A percentile compares a stretch with the other conserved stretches of the same genome.
phyloP scores from a whole-genome alignment of 2,329 filamentous ascomycete genomes.

The Xylaria digitata region DNA sequence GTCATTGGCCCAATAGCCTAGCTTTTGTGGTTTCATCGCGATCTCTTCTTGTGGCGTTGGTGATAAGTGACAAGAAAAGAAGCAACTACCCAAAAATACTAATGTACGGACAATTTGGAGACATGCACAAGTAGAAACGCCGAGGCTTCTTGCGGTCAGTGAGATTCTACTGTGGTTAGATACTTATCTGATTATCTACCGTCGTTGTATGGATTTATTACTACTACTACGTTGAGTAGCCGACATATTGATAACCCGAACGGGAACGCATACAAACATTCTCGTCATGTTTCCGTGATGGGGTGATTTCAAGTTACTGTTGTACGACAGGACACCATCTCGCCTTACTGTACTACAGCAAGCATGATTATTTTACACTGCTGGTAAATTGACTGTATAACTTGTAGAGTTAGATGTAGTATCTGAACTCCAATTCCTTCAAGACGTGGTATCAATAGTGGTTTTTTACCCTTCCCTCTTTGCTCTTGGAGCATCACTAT shows the following conservation, averaged over 20 bases:
- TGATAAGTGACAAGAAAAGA: constrained; percentile 6
- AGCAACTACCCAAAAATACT: neutral
- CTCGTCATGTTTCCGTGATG: constrained; percentile 25
- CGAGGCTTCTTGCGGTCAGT: neutral
- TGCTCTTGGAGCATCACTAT: too few relatives aligned
- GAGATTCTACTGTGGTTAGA: neutral
- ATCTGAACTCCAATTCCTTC: neutral
- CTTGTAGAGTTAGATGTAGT: neutral
- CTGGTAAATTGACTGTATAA: neutral
- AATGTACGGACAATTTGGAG: neutral
- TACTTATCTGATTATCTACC: neutral
- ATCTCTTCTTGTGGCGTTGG: constrained; percentile 20
- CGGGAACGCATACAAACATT: neutral
- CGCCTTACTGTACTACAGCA: constrained; percentile 19
- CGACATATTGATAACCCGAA: constrained; percentile 8
- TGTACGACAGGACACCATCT: constrained; percentile 1
- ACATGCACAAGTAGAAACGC: neutral
- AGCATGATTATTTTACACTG: neutral
- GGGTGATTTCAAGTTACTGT: constrained; percentile 19
- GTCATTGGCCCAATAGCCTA: constrained; percentile 16
- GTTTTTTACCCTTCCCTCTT: neutral
- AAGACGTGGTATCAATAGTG: neutral
- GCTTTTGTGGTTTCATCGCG: constrained; percentile 26
- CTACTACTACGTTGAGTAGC: neutral
- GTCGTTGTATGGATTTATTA: neutral